phyloP scores from a whole-genome alignment of 2,329 filamentous ascomycete genomes.

The Colletotrichum endophyticum region DNA sequence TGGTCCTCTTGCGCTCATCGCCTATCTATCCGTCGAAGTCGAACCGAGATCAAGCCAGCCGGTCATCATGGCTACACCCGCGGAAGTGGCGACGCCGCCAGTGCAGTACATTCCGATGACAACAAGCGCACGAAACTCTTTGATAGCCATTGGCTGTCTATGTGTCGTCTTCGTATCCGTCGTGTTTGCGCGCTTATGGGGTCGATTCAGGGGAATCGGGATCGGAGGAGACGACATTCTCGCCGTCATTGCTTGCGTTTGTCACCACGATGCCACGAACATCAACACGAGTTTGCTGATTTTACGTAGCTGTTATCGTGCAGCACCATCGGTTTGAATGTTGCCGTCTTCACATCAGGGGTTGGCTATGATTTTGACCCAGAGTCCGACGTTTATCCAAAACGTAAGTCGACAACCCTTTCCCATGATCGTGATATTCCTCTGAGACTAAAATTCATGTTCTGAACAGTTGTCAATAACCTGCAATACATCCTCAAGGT shows the following conservation, averaged over 20 bases:
- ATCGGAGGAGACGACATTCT: conserved; percentile 19
- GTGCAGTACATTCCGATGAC: conserved; percentile 17
- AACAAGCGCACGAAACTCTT: conserved; percentile 6
- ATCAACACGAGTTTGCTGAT: not conserved
- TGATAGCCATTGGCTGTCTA: conserved; percentile 14
- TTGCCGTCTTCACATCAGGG: conserved; percentile 18
- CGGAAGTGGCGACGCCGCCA: not conserved
- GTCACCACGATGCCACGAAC: not conserved
- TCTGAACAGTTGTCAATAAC: conserved; percentile 13
- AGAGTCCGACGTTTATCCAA: conserved; percentile 13
- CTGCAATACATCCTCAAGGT: conserved; percentile 19
- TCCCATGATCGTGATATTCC: not conserved
- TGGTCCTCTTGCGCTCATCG: not conserved
- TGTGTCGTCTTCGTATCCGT: conserved; percentile 4
- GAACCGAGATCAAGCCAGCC: not conserved
- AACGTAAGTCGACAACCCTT: not conserved
- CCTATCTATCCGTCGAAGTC: not conserved
- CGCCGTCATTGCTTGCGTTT: conserved; percentile 14
- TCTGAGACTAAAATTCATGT: not conserved
- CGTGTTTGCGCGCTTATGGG: conserved; percentile 11
- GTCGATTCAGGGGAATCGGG: conserved; percentile 11
- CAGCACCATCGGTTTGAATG: conserved; percentile 17
- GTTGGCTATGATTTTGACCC: conserved; percentile 22
- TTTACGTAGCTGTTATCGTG: conserved; percentile 10
- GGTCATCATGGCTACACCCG: not conserved